These are phyloP conservation scores for Helotiales sp. DNA, from an alignment of 2,329 filamentous ascomycete species.

Conservation along the genomic window DNA sequence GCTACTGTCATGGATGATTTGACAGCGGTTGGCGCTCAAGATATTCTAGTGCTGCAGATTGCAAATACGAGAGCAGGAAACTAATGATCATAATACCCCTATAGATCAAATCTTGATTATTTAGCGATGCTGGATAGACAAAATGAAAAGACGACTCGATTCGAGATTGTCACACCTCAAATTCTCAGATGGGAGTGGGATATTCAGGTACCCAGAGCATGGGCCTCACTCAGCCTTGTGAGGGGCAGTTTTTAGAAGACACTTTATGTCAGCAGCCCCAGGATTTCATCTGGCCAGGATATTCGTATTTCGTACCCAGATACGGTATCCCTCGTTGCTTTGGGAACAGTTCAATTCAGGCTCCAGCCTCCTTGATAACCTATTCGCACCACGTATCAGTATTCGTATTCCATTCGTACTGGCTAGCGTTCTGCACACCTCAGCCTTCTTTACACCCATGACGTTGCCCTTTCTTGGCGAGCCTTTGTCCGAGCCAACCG, in stretches of 20 bases:
- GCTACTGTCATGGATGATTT: slow-evolving; percentile 38
- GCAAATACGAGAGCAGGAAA: slow-evolving; percentile 34
- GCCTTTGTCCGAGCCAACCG: slow-evolving; percentile 6
- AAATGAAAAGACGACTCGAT: background rate
- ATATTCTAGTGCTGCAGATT: slow-evolving; percentile 38
- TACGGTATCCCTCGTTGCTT: too few species aligned
- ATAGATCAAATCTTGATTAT: slow-evolving; percentile 1
- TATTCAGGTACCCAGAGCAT: background rate
- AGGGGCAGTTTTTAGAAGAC: background rate
- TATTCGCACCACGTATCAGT: background rate
- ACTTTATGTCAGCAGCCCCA: background rate
- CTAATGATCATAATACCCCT: slow-evolving; percentile 7
- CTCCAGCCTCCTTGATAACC: background rate
- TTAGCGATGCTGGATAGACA: slow-evolving; percentile 1
- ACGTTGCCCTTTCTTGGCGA: slow-evolving; percentile 10
- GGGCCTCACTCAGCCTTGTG: background rate
- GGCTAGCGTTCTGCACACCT: background rate
- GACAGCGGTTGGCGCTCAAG: slow-evolving; percentile 33
- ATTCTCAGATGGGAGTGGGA: background rate
- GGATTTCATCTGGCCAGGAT: too few species aligned
- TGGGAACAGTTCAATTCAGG: too few species aligned
- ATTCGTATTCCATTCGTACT: background rate
- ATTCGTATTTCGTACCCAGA: too few species aligned
- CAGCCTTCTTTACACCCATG: slow-evolving; percentile 17
- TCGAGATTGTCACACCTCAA: background rate